Conservation (phyloP, 2,329 filamentous ascomycete species). For the Scleromitrula shiraiana region DNA sequence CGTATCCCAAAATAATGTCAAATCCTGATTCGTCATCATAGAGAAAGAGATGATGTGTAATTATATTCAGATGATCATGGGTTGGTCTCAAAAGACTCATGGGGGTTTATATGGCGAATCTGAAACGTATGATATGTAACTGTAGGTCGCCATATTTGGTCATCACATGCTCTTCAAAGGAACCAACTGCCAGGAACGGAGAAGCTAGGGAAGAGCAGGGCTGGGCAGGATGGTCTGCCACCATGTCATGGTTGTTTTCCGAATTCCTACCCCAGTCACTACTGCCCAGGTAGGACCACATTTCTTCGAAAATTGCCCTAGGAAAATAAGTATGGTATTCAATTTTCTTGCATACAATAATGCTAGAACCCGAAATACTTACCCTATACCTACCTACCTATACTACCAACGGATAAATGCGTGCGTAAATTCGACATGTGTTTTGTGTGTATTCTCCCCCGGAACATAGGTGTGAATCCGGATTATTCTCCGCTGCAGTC, state of each 20-base stretch:
- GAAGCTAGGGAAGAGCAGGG: background rate
- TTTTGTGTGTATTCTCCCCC: background rate
- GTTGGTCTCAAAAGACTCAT: no score
- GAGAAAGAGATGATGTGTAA: background rate
- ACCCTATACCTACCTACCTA: no score
- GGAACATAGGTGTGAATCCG: constrained; percentile 3
- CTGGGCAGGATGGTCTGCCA: no score
- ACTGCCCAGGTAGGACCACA: no score
- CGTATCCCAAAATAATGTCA: background rate
- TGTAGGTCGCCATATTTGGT: background rate
- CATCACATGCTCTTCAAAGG: background rate
- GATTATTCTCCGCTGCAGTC: constrained; percentile 3
- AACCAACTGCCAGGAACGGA: constrained; percentile 2
- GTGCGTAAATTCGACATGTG: background rate
- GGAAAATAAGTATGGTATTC: no score
- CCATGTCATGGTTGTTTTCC: constrained; percentile 4
- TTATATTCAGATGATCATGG: background rate
- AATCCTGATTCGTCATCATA: background rate
- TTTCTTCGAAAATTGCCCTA: no score
- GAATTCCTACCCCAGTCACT: background rate
- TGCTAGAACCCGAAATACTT: no score
- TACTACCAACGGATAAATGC: background rate
- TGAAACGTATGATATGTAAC: background rate
- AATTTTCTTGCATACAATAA: no score
- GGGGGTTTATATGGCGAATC: background rate